Base-by-base conservation (phyloP, 257 asterid genomes). In the Lantana camara region DNA sequence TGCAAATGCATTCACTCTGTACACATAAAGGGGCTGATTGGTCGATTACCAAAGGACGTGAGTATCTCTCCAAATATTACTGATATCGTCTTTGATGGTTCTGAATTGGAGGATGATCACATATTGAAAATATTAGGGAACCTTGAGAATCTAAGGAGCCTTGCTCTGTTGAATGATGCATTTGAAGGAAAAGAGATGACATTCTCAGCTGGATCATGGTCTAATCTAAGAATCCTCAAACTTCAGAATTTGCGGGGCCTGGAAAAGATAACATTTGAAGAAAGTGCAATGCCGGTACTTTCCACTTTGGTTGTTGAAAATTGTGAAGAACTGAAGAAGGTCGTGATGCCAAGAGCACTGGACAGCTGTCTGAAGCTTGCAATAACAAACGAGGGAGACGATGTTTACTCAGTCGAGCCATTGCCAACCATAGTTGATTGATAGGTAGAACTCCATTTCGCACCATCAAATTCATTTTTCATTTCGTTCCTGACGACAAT, bases 31-130 rank as follows among this genome's bases (percentile, higher is more conserved):
- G 82, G 82, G n/a, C n/a, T 17, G 29, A 21, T 76, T 0, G 14
- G 34, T 8, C 4, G 19, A 7, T 1, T 67, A 7, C 65, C 71
- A 2, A 10, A 1, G 11, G 0, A 21, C 20, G 0, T 4, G 19
- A 1, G 7, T 0, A 41, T 37, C 11, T 40, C 63, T 11, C 0
- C 20, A 2, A 35, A 34, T 1, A 35, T 73, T 19, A 63, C 57
- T 19, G 42, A 73, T 45, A 41, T 77, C 0, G 55, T 67, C 50
- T 59, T 77, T 12, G 20, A 10, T 10, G 60, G 54, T 7, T 14
- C 62, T 23, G 35, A 57, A 48, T 34, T 78, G 17, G 14, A 6
- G 2, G 63, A 51, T 9, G 75, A 73, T 29, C 80, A 74, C 4
- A 73, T n/a, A n/a, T n/a, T 70, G 77, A 8, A 44, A 6, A 46